Conservation (phyloP, 345 rosid species). For the Lepidium aucheri region DNA sequence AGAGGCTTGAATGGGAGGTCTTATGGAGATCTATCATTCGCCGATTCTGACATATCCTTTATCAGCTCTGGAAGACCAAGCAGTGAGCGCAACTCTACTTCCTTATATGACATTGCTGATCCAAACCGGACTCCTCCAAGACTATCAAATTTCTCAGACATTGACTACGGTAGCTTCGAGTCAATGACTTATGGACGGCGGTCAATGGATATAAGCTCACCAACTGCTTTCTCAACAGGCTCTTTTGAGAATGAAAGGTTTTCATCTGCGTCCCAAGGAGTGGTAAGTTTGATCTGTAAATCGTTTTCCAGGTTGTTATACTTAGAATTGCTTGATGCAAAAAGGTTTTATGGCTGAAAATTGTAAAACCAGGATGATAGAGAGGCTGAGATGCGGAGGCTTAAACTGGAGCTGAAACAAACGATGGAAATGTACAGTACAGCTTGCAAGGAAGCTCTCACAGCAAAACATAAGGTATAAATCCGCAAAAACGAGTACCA, state of each 20-base stretch:
- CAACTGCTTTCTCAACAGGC: constrained; percentile 25
- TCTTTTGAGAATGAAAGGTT: constrained; percentile 46
- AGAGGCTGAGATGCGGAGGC: constrained; percentile 91
- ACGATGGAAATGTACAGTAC: constrained; percentile 93
- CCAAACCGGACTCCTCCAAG: constrained; percentile 31
- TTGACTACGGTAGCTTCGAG: constrained; percentile 55
- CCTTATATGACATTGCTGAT: constrained; percentile 38
- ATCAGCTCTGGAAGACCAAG: constrained; percentile 76
- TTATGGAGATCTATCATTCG: constrained; percentile 36
- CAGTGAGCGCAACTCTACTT: constrained; percentile 45
- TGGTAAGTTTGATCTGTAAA: constrained; percentile 29
- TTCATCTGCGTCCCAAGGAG: constrained; percentile 33
- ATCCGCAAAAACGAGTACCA: neutral
- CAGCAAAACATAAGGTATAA: constrained; percentile 76
- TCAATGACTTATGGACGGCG: constrained; percentile 33
- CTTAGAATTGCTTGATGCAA: neutral
- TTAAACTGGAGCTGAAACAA: constrained; percentile 81
- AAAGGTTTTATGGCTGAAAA: constrained; percentile 3
- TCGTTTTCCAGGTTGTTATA: neutral
- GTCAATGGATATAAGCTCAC: constrained; percentile 42
- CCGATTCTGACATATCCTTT: constrained; percentile 63
- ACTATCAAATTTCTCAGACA: constrained; percentile 51
- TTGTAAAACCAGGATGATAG: constrained; percentile 52
- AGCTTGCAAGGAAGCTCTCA: constrained; percentile 92
- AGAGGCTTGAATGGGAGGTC: constrained; percentile 43